Evolutionary conservation across 352 stramenopile genomes (phyloP), one percentile per base, ranked within the genome.

Genomic region (Saprolegnia diclina): DNA sequence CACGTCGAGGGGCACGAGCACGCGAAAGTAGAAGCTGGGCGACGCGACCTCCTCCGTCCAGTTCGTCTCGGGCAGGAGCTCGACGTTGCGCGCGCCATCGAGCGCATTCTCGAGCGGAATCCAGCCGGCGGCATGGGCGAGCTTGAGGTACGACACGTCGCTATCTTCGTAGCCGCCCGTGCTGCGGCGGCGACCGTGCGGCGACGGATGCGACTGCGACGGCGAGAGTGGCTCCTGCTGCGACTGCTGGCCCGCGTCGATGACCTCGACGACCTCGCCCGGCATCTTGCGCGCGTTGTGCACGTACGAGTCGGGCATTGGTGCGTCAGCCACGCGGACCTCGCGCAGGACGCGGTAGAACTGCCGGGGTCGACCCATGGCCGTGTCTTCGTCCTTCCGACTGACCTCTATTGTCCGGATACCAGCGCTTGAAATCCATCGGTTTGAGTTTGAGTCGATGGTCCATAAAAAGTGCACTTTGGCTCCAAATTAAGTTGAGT

Each of bases 1-100:
- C 24, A 91, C 71, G 62, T 93, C 83, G 52, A 93, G 87, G 10
- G 85, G 83, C 29, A 93, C 85, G 10, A 93, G 66, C 55, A 91
- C 83, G 40, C 83, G 80, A 65, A 84, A 91, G 71, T 91, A 91
- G 53, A 89, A 84, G 26, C n/a, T 38, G 5, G 63, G 45, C 35
- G 63, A 24, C 35, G 63, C 42, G 11, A 54, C 19, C 38, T 69
- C 63, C 21, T 69, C 63, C 11, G 48, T 69, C 63, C 63, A 69
- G 24, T 44, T 29, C 19, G 63, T 69, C n/a, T 69, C 63, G 5
- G 48, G 48, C 0, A 69, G 37, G 42, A 61, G 44, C 50, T 61
- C 44, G 10, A 69, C n/a, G 42, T 69, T 69, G 16, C 13, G 29
- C 29, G 35, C 11, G 29, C 45, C 50, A 38, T 69, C 46, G 5